Base-by-base conservation (phyloP, 352 stramenopile genomes). In the Pythium volutum region DNA sequence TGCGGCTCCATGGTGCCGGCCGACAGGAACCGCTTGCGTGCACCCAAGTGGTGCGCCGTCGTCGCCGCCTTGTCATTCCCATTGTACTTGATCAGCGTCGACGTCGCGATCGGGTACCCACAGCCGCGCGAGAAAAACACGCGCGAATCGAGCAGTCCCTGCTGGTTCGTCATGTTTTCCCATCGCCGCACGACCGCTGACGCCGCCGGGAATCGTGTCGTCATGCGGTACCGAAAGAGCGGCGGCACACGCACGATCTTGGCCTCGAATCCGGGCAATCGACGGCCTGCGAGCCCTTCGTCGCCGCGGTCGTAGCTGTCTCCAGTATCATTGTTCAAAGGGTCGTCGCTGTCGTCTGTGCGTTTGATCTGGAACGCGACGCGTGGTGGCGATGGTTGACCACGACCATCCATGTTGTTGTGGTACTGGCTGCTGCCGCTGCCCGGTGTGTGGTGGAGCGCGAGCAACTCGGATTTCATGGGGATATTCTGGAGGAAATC, bases 401-500 rank as follows among this genome's bases (percentile, higher is more conserved):
- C 38, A 16, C 50, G 16, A n/a, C 25, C 14, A 16, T 56, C 48
- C n/a, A n/a, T n/a, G 42, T 69, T 20, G 39, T 54, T 23, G 48
- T 64, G 27, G 25, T 48, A 22, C 7, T 20, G 18, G 47, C 33
- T 2, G 18, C 12, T 18, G 25, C 7, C 16, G 39, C 39, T 26
- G 22, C 41, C 41, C 6, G 20, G 18, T 18, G 41, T 4, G 20
- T 48, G 42, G 42, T 48, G 42, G 22, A 48, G 42, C 16, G 42
- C 42, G 18, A 29, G 46, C 18, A 46, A 33, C 66, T 96, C 87
- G 23, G 76, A 83, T 6, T 70, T 72, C 86, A 96, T 95, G 41
- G 88, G 80, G 51, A 96, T 95, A 64, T 81, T 93, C 49, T 91
- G 83, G 16, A 96, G 70, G 61, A 96, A 96, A 55, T 95, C 88